Base-by-base conservation (phyloP, 306 rosid genomes). In the Fragaria ananassa region DNA sequence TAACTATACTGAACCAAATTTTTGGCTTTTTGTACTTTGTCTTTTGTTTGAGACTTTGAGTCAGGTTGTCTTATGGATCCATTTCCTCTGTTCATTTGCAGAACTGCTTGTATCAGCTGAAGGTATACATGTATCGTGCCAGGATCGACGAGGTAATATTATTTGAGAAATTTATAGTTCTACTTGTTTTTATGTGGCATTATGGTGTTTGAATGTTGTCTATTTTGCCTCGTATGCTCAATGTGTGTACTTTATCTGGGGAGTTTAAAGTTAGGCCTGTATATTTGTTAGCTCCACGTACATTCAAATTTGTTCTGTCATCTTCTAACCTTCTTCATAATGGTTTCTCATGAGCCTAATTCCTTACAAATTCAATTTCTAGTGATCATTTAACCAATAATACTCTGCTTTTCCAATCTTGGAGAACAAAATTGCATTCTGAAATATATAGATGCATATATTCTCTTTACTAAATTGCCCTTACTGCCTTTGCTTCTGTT, bases 111-210 rank as follows among this genome's bases (percentile, higher is more conserved):
- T 11, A 93, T 8, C 46, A 42, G 46, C 9, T 91, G 23, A 89
- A 96, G 78, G 97, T 93, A 4, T 89, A 91, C 74, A 87, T 93
- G 96, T 93, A 93, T 61, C 98, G 54, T 49, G 18, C 97, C 68
- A 46, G 15, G 50, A 46, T 46, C 50, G 10, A 46, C 15, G 15
- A 46, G 50, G 50, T 46, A 46, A 44, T 44, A 46, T 46, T 46
- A 19, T 49, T 4, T 49, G 54, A 93, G 96, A 78, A 89, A 93
- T 65, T 89, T 93, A 21, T 91, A 66, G 96, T 93, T 74, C 51
- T 56, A 69, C 1, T 31, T 19, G 7, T 12, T 49, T 51, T 50
- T 56, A 13, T 39, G 17, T 17, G n/a, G 56, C 8, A 4, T 50
- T 49, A 6, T 50, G 19, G 60, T 18, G 10, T 18, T 53, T 51